Evolutionary conservation across 208 protist genomes (phyloP).

Genomic region (Acanthamoeba pearcei): DNA sequence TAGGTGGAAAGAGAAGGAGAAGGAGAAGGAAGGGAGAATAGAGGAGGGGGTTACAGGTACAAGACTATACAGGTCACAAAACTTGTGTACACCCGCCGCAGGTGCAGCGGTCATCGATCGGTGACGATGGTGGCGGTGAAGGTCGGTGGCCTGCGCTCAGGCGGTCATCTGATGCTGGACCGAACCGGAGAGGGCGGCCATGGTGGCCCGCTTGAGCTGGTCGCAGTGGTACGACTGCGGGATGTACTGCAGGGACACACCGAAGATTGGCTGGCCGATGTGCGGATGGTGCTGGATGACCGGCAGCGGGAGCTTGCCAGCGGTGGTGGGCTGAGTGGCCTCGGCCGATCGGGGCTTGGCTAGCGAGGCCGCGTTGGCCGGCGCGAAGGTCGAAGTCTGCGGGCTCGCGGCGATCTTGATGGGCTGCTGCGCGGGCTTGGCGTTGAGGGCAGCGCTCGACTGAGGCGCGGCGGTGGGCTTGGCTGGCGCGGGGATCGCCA

Average conservation of each 20-base stretch:
- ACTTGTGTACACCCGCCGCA: slow-evolving; percentile 24
- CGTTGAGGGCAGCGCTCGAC: not conserved
- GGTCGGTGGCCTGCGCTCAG: not conserved
- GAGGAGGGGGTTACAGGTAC: not conserved
- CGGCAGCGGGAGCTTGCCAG: slow-evolving; percentile 24
- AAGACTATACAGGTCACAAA: slow-evolving; percentile 47
- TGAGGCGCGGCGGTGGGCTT: not conserved
- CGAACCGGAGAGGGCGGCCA: slow-evolving; percentile 21
- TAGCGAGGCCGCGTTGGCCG: not conserved
- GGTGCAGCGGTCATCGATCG: not conserved
- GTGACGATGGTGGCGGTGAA: not conserved
- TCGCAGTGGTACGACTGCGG: slow-evolving; percentile 69
- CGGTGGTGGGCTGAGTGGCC: not conserved
- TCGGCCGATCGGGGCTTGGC: slow-evolving; percentile 2
- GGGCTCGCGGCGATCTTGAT: not conserved
- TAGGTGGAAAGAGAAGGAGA: not conserved
- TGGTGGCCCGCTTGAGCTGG: slow-evolving; percentile 59
- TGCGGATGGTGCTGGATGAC: not conserved
- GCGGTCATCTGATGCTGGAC: slow-evolving; percentile 44
- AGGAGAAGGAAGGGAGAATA: not conserved
- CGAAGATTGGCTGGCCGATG: slow-evolving; percentile 14
- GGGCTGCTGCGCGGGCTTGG: not conserved
- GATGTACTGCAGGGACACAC: slow-evolving; percentile 60
- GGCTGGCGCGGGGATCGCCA: not conserved
- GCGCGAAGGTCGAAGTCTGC: not conserved